phyloP scores from a whole-genome alignment of 73 alveolate species.

The Loxodes magnus region DNA sequence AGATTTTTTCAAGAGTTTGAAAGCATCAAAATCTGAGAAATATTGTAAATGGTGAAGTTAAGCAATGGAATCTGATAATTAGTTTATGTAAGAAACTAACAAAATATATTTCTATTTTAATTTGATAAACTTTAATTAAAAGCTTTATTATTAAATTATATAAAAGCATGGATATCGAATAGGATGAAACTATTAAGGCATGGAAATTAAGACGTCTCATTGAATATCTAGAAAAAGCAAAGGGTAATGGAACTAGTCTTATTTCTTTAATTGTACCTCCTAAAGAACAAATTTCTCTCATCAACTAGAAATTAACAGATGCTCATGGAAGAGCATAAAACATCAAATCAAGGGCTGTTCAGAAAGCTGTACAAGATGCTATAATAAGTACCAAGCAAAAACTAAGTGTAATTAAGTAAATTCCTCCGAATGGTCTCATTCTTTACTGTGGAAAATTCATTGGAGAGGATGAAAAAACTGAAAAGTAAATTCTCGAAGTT shows the following conservation, averaged over 20 bases:
- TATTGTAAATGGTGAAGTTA: no score
- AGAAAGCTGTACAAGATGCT: constrained; percentile 68
- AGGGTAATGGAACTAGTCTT: constrained; percentile 86
- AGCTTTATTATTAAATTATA: no score
- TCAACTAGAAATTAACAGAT: constrained; percentile 52
- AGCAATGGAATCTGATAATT: no score
- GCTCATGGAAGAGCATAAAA: constrained; percentile 79
- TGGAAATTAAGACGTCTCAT: constrained; percentile 81
- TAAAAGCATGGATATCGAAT: no score
- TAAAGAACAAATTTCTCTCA: constrained; percentile 63
- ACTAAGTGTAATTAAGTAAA: constrained; percentile 70
- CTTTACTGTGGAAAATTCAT: constrained; percentile 90
- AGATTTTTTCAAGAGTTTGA: no score
- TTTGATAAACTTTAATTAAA: no score
- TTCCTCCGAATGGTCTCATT: constrained; percentile 96
- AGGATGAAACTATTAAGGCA: constrained; percentile 72
- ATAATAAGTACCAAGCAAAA: constrained; percentile 62
- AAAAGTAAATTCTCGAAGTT: constrained; percentile 82
- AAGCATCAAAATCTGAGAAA: no score
- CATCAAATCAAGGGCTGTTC: constrained; percentile 75
- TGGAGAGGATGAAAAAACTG: constrained; percentile 83
- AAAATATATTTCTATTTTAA: no score
- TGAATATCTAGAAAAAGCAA: constrained; percentile 58
- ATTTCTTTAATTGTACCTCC: constrained; percentile 75
- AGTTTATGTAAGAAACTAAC: no score